phyloP scores from a whole-genome alignment of 2,329 filamentous ascomycete species.

The Trichoderma oligosporum region DNA sequence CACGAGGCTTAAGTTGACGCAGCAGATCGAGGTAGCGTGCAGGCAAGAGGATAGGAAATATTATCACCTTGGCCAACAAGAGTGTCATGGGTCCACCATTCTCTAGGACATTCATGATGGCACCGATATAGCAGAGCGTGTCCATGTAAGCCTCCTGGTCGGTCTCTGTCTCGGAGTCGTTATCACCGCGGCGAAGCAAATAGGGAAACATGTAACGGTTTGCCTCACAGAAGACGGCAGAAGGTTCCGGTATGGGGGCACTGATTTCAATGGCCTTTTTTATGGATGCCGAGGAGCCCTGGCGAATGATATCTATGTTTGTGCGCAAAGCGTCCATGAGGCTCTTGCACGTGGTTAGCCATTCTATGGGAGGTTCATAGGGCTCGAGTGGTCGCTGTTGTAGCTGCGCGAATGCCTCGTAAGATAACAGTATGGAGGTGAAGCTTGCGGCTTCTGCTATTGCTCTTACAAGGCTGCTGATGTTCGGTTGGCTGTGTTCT shows the following conservation, averaged over 20 bases:
- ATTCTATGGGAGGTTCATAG: slow-evolving; percentile 26
- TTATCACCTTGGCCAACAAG: slow-evolving; percentile 22
- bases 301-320: slow-evolving; percentile 17
- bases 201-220: slow-evolving; percentile 18
- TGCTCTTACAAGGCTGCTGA: slow-evolving; percentile 6
- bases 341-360: slow-evolving; percentile 26
- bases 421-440: slow-evolving; percentile 24
- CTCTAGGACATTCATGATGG: slow-evolving; percentile 20
- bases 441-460: slow-evolving; percentile 26
- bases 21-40: slow-evolving; percentile 22
- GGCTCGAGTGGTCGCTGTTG: slow-evolving; percentile 22
- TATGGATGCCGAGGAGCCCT: slow-evolving; percentile 20
- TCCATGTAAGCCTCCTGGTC: slow-evolving; percentile 23
- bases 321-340: slow-evolving; percentile 24
- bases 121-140: slow-evolving; percentile 22
- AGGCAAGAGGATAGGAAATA: slow-evolving; percentile 24
- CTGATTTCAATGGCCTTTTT: slow-evolving; percentile 19
- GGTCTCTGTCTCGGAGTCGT: slow-evolving; percentile 10
- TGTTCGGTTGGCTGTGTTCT: slow-evolving; percentile 22
- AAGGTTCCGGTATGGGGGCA: slow-evolving; percentile 19
- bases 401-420: slow-evolving; percentile 25
- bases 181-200: slow-evolving; percentile 7
- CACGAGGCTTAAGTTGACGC: slow-evolving; percentile 21
- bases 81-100: slow-evolving; percentile 20
- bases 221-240: slow-evolving; percentile 3